Evolutionary conservation across 495 filamentous ascomycete species (phyloP), one percentile per base, ranked within the genome.

Genomic region (Aspergillus egyptiacus): DNA sequence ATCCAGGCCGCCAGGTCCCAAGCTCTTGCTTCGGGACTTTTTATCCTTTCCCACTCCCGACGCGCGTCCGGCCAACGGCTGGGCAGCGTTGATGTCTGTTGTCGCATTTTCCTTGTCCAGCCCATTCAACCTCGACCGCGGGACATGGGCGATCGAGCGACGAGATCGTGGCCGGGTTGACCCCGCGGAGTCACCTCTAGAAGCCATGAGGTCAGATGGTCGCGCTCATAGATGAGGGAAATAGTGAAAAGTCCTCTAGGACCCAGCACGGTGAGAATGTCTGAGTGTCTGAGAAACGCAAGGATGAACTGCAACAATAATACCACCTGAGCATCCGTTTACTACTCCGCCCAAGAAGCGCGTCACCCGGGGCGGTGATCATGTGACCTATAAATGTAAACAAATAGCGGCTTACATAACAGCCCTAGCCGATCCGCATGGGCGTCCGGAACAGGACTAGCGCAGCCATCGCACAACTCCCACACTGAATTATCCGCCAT

Each of bases 21-120:
- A 80, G 63, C 90, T 96, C 68, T 96, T 96, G 65, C 93, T 96
- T 41, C 93, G 80, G 27, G 83, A 87, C 67, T 94, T 95, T 66
- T 84, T 88, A 13, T 74, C 67, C 39, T 72, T 74, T 7, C 65
- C 54, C 50, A 60, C 63, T 19, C 49, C 20, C 56, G 60, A 73
- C 46, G 65, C 68, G 53, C 62, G 65, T 19, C 33, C 37, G 22
- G 19, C 52, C 6, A 61, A 54, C 10, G 63, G 55, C 24, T 54
- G 57, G 8, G 73, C 53, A 23, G 71, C 61, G 40, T 63, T 67
- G 34, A 83, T 58, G 52, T 87, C 83, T 28, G 79, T 63, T 7
- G 81, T 87, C 54, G 78, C 73, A 70, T 91, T 90, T 62, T 89
- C 87, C 62, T 87, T 82, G 53, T 87, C 82, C 45, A 70, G 36